Evolutionary conservation across 805 yeast genomes (phyloP).

Genomic region (Priceomyces medius): DNA sequence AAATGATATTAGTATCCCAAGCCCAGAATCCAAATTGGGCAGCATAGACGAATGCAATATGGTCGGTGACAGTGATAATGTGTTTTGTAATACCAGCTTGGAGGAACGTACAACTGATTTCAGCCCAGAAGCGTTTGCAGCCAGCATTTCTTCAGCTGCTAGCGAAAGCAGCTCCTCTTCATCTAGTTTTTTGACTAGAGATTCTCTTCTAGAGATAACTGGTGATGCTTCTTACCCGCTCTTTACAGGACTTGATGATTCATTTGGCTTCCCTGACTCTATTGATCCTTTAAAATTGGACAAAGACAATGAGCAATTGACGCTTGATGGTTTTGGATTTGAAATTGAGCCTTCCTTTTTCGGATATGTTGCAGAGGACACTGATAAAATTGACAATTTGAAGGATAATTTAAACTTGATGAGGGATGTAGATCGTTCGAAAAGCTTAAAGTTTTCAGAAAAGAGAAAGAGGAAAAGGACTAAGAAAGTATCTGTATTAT

Average conservation of each 20-base stretch:
- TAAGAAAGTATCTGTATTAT: background rate
- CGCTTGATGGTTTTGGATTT: background rate
- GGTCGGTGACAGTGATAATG: background rate
- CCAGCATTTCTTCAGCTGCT: background rate
- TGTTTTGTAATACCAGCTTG: no score
- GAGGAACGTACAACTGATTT: background rate
- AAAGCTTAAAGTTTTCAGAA: background rate
- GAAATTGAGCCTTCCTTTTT: background rate
- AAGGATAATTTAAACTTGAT: slow-evolving; percentile 7
- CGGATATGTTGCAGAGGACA: slow-evolving; percentile 1
- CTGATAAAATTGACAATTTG: slow-evolving; percentile 1
- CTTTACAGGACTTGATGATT: background rate
- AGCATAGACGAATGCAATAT: background rate
- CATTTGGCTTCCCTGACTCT: slow-evolving; percentile 1
- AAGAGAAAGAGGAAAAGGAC: slow-evolving; percentile 1
- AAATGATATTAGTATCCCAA: background rate
- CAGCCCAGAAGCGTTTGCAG: background rate
- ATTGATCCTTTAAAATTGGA: slow-evolving; percentile 3
- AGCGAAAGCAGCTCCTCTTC: background rate
- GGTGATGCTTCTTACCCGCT: background rate
- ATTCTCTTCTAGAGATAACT: background rate
- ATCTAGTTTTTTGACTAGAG: background rate
- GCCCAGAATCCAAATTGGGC: background rate
- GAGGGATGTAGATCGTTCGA: slow-evolving; percentile 4
- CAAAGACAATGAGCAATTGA: background rate